A percentile compares a stretch with the other conserved stretches of the same genome.
Evolutionary conservation across 345 rosid genomes (phyloP).

Genomic region (Geranium brycei): DNA sequence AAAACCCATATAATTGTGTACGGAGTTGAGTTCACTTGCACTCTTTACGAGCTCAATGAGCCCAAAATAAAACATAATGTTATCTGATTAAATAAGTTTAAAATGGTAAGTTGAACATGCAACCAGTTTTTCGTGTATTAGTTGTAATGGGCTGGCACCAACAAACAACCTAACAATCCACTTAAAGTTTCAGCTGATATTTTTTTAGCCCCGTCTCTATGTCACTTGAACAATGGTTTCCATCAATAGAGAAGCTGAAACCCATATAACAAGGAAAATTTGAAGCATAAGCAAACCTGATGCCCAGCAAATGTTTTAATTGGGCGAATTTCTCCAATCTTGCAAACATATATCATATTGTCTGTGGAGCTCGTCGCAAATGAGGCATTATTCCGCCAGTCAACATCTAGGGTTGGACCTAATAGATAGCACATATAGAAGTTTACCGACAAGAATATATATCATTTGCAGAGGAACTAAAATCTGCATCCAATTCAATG

Average conservation of each 20-base stretch:
- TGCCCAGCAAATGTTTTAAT: conserved; percentile 79
- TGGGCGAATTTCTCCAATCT: conserved; percentile 76
- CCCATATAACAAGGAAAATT: conserved; percentile 4
- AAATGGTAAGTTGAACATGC: too few relatives aligned
- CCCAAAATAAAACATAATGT: too few relatives aligned
- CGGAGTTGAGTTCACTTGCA: too few relatives aligned
- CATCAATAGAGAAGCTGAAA: not conserved
- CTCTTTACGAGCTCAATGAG: too few relatives aligned
- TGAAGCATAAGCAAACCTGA: conserved; percentile 40
- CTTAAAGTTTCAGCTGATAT: not conserved
- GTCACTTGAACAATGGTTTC: not conserved
- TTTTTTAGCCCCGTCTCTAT: not conserved
- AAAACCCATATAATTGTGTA: too few relatives aligned
- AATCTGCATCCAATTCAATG: not conserved
- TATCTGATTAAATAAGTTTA: too few relatives aligned
- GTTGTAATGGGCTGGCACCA: too few relatives aligned
- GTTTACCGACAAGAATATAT: conserved; percentile 3
- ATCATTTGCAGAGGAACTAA: not conserved
- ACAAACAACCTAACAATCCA: too few relatives aligned
- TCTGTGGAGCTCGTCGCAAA: conserved; percentile 97
- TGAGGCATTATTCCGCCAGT: conserved; percentile 92
- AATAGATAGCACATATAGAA: conserved; percentile 9
- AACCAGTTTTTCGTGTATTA: too few relatives aligned
- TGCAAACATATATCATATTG: conserved; percentile 83
- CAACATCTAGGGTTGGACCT: conserved; percentile 99